These are phyloP conservation scores for Bruguiera parviflora DNA, from an alignment of 345 rosid genomes.

Conservation along the genomic window DNA sequence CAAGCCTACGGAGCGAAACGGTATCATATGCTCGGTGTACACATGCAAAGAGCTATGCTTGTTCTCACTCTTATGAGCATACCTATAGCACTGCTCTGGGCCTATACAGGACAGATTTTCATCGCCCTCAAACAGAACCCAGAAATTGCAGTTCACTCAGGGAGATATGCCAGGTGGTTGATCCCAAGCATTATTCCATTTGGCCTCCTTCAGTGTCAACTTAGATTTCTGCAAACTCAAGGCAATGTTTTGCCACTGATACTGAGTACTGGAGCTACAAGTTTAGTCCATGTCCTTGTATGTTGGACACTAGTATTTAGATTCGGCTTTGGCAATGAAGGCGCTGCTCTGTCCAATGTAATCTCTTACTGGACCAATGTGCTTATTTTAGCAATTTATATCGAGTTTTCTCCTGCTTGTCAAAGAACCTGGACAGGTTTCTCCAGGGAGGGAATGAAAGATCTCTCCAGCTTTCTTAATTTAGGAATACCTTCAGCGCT, in stretches of 20 bases:
- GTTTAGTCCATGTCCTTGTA: conserved; percentile 29
- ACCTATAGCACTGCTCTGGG: conserved; percentile 30
- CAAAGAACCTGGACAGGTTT: conserved; percentile 36
- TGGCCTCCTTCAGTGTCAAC: conserved; percentile 35
- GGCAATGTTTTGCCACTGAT: conserved; percentile 23
- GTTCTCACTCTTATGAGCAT: conserved; percentile 22
- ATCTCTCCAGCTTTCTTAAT: conserved; percentile 24
- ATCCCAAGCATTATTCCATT: conserved; percentile 34
- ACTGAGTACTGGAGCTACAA: conserved; percentile 20
- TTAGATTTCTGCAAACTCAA: conserved; percentile 35
- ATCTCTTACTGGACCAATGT: conserved; percentile 39
- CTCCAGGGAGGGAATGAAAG: conserved; percentile 20
- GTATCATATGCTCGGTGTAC: conserved; percentile 31
- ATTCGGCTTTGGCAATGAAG: conserved; percentile 30
- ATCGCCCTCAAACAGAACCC: conserved; percentile 19
- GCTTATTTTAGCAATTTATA: conserved; percentile 27
- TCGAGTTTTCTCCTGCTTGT: conserved; percentile 31
- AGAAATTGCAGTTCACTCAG: conserved; percentile 19
- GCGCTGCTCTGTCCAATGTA: conserved; percentile 35
- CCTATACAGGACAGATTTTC: conserved; percentile 24
- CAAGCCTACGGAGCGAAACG: conserved; percentile 37
- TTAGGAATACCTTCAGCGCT: conserved; percentile 37
- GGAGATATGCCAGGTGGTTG: conserved; percentile 28
- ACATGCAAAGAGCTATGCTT: conserved; percentile 37
- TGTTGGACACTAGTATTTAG: conserved; percentile 27